Evolutionary conservation across 257 asterid genomes (phyloP).

Genomic region (Nyctanthes arbortristis): DNA sequence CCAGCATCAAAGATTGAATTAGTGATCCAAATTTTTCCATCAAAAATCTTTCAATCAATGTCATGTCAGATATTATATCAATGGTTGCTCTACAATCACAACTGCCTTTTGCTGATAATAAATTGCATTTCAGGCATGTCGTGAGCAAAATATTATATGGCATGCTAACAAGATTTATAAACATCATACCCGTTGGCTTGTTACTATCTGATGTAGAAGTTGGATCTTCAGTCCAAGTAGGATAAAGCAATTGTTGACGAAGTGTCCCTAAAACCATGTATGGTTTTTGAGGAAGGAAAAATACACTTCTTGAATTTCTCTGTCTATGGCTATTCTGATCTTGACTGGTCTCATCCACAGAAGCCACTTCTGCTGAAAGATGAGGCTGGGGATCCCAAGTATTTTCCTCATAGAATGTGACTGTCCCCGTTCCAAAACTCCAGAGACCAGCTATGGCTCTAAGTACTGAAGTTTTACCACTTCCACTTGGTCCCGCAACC

Average conservation of each 20-base stretch:
- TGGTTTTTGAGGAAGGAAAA: conserved; percentile 96
- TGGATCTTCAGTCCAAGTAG: conserved; percentile 66
- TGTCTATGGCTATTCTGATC: conserved; percentile 24
- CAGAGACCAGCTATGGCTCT: conserved; percentile 93
- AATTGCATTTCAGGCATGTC: conserved; percentile 8
- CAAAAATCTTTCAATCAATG: not conserved
- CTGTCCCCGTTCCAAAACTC: conserved; percentile 75
- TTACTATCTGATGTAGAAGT: conserved; percentile 39
- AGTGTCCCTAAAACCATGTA: conserved; percentile 93
- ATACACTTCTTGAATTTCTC: conserved; percentile 50
- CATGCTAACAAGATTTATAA: conserved; percentile 14
- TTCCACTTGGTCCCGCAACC: conserved; percentile 97
- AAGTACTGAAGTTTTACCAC: conserved; percentile 87
- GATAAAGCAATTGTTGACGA: conserved; percentile 88
- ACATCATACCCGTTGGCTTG: conserved; percentile 49
- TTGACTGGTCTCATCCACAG: conserved; percentile 24
- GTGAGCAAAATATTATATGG: conserved; percentile 17
- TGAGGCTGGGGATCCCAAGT: conserved; percentile 26
- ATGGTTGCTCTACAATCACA: not conserved
- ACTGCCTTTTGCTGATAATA: not conserved
- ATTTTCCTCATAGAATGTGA: conserved; percentile 53
- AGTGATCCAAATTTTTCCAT: not conserved
- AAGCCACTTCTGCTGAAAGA: conserved; percentile 30
- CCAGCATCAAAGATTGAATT: not conserved
- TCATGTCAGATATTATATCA: not conserved